Conservation (phyloP, 768 basidiomycete genomes). For the Filobasidium floriforme region DNA sequence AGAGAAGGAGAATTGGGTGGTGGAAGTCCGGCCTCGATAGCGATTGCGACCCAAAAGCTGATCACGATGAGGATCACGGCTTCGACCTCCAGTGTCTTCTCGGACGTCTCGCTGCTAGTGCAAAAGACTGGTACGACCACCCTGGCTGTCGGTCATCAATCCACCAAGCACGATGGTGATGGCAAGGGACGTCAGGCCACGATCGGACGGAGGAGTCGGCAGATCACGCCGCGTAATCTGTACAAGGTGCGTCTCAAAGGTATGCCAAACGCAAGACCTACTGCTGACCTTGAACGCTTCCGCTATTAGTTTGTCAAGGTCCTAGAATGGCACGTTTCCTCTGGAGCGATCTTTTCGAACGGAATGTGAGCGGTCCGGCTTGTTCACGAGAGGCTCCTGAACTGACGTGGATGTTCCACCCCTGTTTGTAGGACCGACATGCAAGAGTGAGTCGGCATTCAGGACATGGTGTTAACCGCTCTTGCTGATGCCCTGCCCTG, state of each 20-base stretch:
- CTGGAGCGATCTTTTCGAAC: not conserved
- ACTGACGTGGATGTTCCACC: not conserved
- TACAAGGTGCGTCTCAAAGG: constrained; percentile 54
- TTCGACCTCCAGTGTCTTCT: constrained; percentile 57
- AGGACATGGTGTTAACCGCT: not conserved
- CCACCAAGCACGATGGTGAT: constrained; percentile 26
- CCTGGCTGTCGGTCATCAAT: constrained; percentile 30
- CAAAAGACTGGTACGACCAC: constrained; percentile 81
- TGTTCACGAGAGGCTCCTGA: not conserved
- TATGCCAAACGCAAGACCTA: not conserved
- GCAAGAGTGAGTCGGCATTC: constrained; percentile 2
- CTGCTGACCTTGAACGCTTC: not conserved
- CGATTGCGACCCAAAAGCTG: not conserved
- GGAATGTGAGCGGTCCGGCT: constrained; percentile 1
- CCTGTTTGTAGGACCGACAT: not conserved
- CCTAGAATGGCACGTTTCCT: constrained; percentile 38
- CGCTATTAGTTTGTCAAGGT: constrained; percentile 64
- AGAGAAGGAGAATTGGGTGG: constrained; percentile 78
- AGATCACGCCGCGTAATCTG: constrained; percentile 77
- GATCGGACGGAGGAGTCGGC: constrained; percentile 64
- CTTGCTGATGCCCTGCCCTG: not conserved
- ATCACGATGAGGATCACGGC: not conserved
- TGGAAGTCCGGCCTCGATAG: constrained; percentile 44
- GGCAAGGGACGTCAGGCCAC: constrained; percentile 45
- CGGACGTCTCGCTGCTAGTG: constrained; percentile 88